These are phyloP conservation scores for Zoysia japonica DNA, from an alignment of 176 grass and related monocot species.

Conservation along the genomic window DNA sequence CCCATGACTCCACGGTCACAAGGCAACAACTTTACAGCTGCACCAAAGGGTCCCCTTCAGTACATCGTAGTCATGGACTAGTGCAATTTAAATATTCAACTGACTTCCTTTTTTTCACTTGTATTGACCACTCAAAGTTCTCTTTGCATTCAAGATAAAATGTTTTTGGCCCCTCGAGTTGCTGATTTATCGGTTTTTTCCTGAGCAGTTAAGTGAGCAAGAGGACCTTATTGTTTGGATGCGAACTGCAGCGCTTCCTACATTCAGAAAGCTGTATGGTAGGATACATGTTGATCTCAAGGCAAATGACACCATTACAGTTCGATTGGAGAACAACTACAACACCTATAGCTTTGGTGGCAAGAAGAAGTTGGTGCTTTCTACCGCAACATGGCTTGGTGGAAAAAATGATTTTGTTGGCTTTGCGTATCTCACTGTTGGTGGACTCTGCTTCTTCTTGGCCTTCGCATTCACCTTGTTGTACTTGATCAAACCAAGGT, in stretches of 20 bases:
- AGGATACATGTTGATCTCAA: constrained; percentile 74
- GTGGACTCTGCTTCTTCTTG: constrained; percentile 78
- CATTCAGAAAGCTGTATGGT: constrained; percentile 90
- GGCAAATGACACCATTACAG: constrained; percentile 64
- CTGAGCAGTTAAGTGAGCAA: constrained; percentile 73
- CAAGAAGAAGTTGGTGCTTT: constrained; percentile 90
- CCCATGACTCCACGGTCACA: no score
- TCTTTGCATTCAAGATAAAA: constrained; percentile 13
- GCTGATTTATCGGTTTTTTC: constrained; percentile 31
- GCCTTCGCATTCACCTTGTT: constrained; percentile 73
- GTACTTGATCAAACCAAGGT: constrained; percentile 91
- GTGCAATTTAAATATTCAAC: constrained; percentile 24
- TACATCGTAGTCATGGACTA: not conserved
- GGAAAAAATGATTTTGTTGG: constrained; percentile 94
- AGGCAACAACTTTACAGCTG: no score
- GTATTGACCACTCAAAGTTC: not conserved
- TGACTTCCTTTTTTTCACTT: not conserved
- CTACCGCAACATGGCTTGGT: constrained; percentile 85
- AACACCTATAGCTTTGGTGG: constrained; percentile 82
- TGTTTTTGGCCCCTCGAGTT: not conserved
- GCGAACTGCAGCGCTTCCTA: constrained; percentile 85
- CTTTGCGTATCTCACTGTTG: constrained; percentile 76
- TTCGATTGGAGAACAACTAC: constrained; percentile 72
- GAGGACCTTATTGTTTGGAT: constrained; percentile 97
- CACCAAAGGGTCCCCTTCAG: not conserved